Evolutionary conservation across 805 yeast species (phyloP).

Genomic region (Blastobotrys attinorum): DNA sequence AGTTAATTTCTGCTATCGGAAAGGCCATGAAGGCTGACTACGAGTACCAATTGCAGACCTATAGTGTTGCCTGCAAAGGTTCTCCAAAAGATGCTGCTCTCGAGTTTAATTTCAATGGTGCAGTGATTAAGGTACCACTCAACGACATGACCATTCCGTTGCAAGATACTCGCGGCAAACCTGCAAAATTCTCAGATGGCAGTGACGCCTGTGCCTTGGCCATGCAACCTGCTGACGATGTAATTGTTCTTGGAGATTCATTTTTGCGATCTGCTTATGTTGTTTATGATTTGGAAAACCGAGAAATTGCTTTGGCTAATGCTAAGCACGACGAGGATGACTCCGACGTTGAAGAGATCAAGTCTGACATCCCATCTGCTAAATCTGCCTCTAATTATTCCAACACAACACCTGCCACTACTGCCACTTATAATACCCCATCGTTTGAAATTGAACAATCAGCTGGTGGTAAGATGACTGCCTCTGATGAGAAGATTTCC

Average conservation of each 20-base stretch:
- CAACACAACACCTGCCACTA: not conserved
- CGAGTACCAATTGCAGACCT: conserved; percentile 3
- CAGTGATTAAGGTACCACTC: conserved; percentile 20
- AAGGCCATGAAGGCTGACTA: conserved; percentile 6
- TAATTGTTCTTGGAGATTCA: conserved; percentile 50
- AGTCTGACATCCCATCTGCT: not conserved
- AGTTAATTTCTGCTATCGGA: conserved; percentile 17
- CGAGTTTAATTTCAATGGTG: conserved; percentile 17
- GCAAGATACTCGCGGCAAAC: not conserved
- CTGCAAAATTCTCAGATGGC: not conserved
- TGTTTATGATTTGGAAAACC: conserved; percentile 57
- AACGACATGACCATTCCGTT: conserved; percentile 11
- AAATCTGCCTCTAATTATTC: conserved; percentile 1
- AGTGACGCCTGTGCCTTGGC: not conserved
- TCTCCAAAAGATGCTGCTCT: conserved; percentile 6
- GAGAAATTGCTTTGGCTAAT: conserved; percentile 48
- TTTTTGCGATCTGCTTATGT: conserved; percentile 56
- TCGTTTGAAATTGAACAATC: no score
- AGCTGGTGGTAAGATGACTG: no score
- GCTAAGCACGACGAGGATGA: conserved; percentile 20
- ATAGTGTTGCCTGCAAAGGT: conserved; percentile 5
- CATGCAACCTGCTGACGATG: not conserved
- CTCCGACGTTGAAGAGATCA: conserved; percentile 22
- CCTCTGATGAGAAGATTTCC: no score
- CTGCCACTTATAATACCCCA: no score